These are phyloP conservation scores for Daldinia childiae DNA, from an alignment of 495 filamentous ascomycete species.

Conservation along the genomic window DNA sequence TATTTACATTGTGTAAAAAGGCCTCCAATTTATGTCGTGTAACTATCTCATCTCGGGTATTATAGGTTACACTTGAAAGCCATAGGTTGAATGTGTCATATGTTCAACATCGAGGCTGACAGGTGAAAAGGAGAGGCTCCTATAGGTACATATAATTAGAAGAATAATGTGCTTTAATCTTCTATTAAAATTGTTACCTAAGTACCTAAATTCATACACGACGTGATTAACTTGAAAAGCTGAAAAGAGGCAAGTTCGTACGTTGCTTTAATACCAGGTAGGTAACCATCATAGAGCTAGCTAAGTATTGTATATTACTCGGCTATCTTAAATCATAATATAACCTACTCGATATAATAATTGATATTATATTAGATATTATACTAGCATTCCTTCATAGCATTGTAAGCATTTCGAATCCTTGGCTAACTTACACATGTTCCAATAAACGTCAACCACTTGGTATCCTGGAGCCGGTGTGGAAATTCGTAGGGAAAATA, in stretches of 20 bases:
- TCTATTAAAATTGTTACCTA: neutral
- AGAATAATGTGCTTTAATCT: neutral
- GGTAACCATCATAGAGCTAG: no score
- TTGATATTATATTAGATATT: no score
- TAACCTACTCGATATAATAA: neutral
- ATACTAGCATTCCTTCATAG: neutral
- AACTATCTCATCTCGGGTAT: slow-evolving; percentile 6
- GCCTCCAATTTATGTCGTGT: slow-evolving; percentile 6
- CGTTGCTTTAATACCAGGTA: neutral
- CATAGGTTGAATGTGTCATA: neutral
- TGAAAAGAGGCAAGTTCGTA: neutral
- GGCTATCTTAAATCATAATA: neutral
- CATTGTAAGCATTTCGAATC: neutral
- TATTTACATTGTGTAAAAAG: neutral
- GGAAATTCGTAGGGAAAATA: neutral
- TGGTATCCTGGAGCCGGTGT: neutral
- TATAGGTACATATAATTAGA: neutral
- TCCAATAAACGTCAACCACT: neutral
- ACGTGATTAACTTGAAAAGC: neutral
- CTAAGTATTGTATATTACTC: neutral
- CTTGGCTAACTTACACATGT: neutral
- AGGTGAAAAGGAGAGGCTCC: neutral
- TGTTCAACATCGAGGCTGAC: neutral
- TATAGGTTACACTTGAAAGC: neutral
- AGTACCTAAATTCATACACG: neutral